Evolutionary conservation across 2,329 filamentous ascomycete species (phyloP), one percentile per base, ranked within the genome.

Genomic region (Pseudogymnoascus sp.): DNA sequence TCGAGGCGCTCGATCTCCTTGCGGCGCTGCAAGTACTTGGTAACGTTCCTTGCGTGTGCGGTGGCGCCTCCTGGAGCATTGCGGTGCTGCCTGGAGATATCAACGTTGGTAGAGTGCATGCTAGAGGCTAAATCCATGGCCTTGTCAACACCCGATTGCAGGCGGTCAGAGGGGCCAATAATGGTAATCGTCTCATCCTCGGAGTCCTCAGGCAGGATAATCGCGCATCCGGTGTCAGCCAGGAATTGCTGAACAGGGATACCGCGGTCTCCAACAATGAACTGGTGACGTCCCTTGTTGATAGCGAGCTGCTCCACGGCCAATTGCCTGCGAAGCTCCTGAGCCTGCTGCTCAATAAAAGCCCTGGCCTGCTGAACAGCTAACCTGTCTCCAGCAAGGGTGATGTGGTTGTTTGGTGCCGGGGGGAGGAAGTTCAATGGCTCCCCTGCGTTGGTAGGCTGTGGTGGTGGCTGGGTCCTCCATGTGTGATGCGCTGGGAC

Each of bases 281-380:
- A 97, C 74, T 96, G 93, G 74, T 97, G 95, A 61, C 91, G 87
- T 59, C 91, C 91, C 66, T 89, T 88, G 75, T 93, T 89, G 69
- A 97, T 91, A 5, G 89, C 84, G 44, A 92, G 80, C 75, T 96
- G 88, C 69, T 95, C 86, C 59, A 95, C 80, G 44, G 88, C 85
- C 60, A 97, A 80, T 73, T 90, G 86, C 64, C 85, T 84, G 68
- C 88, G 86, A 21, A 99, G 83, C 72, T 93, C 84, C 66, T 88
- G 84, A 5, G 87, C 91, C 64, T 88, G 84, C 59, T 86, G 86
- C 76, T 97, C 92, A 68, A 97, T 89, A 71, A 90, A 87, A 46
- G 88, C 86, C 64, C 89, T 89, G 25, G 88, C 90, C 69, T 89
- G 86, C 73, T 93, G 89, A 6, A 95, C 91, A 42, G 90, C 90